Base-by-base conservation (phyloP, 164 flowering plant species). In the Vitis amurensis region DNA sequence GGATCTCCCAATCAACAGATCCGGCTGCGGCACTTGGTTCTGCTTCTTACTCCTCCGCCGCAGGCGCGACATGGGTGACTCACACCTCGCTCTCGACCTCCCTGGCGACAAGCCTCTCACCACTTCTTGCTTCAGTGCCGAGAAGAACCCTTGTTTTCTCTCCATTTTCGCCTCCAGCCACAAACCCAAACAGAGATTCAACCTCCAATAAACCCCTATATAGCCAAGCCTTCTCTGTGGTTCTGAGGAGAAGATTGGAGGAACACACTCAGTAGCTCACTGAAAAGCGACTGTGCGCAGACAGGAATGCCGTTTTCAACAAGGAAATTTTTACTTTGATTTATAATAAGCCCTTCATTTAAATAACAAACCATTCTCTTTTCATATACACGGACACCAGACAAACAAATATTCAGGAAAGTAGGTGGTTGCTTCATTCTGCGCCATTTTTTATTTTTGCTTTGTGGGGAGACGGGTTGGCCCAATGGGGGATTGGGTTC, bases 91-190 rank as follows among this genome's bases (percentile, higher is more conserved):
- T 67, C 91, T 73, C 1, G 94, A 82, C 83, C 90, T 85, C 31
- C 77, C 86, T 68, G 98, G 98, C 19, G 98, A 93, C 10, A 93
- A 61, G 3, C 97, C 98, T 11, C 98, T 68, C 12, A 86, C 90
- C 9, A 93, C 90, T 63, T 93, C 98, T 17, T 81, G 89, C 57
- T 86, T 89, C n/a, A 93, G 62, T 1, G 97, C 86, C n/a, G 95
- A 85, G 80, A 91, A 91, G 68, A 91, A 91, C 11, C 95, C 89
- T 52, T 90, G 95, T 64, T 90, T 88, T 59, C 79, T 90, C 88
- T 93, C 98, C 98, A 93, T 93, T 56, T 49, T 11, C 53, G 9
- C 16, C 16, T 11, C 51, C n/a, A 31, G 57, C 27, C 66, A 12
- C 61, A 62, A 10, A 59, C 49, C 52, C n/a, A 17, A 1, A 53